phyloP scores from a whole-genome alignment of 2,329 filamentous ascomycete genomes.

The Coniochaeta sp. region DNA sequence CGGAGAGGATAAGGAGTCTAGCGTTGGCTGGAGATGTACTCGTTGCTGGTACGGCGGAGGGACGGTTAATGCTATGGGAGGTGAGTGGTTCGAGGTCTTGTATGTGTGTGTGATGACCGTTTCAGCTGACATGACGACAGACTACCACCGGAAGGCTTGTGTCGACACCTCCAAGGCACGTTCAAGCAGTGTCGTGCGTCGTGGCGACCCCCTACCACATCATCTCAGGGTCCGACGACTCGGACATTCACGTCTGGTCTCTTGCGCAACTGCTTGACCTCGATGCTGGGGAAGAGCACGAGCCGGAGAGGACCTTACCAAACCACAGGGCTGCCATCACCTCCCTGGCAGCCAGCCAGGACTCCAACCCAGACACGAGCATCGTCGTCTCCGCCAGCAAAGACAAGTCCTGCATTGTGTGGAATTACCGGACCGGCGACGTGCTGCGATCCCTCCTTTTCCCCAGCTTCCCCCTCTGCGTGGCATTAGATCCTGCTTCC shows the following conservation, averaged over 20 bases:
- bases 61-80: conserved; percentile 89
- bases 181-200: conserved; percentile 73
- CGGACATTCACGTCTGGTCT: conserved; percentile 90
- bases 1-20: conserved; percentile 76
- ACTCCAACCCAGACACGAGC: conserved; percentile 61
- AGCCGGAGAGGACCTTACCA: conserved; percentile 71
- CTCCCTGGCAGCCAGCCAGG: conserved; percentile 55
- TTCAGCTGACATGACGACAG: conserved; percentile 30
- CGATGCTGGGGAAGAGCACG: conserved; percentile 45
- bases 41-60: conserved; percentile 75
- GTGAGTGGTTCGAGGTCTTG: conserved; percentile 40
- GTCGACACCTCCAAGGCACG: conserved; percentile 68
- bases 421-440: conserved; percentile 80
- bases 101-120: not conserved
- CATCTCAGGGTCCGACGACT: conserved; percentile 75
- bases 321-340: conserved; percentile 72
- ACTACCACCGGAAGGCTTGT: conserved; percentile 69
- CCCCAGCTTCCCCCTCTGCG: conserved; percentile 62
- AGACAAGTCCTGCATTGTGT: conserved; percentile 85
- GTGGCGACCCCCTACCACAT: conserved; percentile 65
- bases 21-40: conserved; percentile 66
- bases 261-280: conserved; percentile 64
- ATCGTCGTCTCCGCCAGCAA: conserved; percentile 77
- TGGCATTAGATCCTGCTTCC: conserved; percentile 74
- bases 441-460: conserved; percentile 78